Percentiles rank a stretch among this genome's conserved stretches.
Evolutionary conservation across 257 asterid species (phyloP).

Genomic region (Thymus quinquecostatus): DNA sequence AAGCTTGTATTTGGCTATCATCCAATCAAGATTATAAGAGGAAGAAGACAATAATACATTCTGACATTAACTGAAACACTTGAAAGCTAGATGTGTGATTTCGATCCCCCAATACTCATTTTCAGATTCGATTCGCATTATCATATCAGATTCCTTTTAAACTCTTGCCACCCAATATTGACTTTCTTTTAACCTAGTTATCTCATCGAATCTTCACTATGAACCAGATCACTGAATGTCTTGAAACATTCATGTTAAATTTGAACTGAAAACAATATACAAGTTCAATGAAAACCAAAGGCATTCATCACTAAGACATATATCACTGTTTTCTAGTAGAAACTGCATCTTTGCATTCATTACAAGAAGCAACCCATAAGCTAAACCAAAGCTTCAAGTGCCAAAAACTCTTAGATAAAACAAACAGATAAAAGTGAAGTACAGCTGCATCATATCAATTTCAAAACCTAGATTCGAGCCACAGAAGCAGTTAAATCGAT

Average conservation of each 20-base stretch:
- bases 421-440: slow-evolving; percentile 14
- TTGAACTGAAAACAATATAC: not conserved
- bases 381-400: not conserved
- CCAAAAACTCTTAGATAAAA: not conserved
- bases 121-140: not conserved
- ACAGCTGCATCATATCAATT: not conserved
- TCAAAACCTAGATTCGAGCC: slow-evolving; percentile 10
- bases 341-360: not conserved
- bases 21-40: not conserved
- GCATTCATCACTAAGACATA: not conserved
- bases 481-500: slow-evolving; percentile 3
- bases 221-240: slow-evolving; percentile 4
- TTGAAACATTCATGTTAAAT: not conserved
- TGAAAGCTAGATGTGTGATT: slow-evolving; percentile 14
- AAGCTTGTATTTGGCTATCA: not conserved
- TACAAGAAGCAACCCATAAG: not conserved
- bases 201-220: slow-evolving; percentile 17
- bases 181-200: not conserved
- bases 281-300: not conserved
- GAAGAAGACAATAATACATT: not conserved
- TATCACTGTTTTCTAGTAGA: not conserved
- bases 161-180: slow-evolving; percentile 17
- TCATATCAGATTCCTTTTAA: not conserved
- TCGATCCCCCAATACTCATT: not conserved
- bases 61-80: not conserved